Base-by-base conservation (phyloP, 2,329 filamentous ascomycete species). In the Curvularia sp. region DNA sequence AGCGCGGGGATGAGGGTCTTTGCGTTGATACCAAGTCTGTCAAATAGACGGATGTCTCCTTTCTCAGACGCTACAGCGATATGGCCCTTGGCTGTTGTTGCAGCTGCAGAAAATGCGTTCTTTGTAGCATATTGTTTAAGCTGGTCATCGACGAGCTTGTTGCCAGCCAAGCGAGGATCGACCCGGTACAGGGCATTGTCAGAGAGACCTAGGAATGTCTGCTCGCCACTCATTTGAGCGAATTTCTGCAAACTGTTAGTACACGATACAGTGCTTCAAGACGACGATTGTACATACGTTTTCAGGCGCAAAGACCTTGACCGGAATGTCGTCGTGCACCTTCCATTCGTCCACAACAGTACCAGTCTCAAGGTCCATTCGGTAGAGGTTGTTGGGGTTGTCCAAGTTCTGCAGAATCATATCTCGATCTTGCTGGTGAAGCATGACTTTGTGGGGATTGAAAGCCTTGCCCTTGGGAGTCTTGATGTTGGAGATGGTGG, bases 321-420 rank as follows among this genome's bases (percentile, higher is more conserved):
- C 91, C 0, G 92, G 89, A 55, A 99, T 97, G 74, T 98, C 92
- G 62, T 99, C 94, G 73, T 99, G 94, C 13, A 99, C 86, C 69
- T 97, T 97, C 95, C 95, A 99, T 78, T 99, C 95, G 72, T 99
- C 95, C 1, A 98, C 93, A 35, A 99, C 91, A 80, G 97, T 98
- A 66, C 95, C 95, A 68, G 96, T 96, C 77, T 99, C 94, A 44
- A 99, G 84, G 79, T 99, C 95, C 95, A 99, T 98, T 46, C 92
- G 91, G 77, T 93, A 99, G 1, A 99, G 85, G 51, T 92, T 93
- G 80, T 97, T 94, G 1, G 94, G 92, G 65, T 98, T 90, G 51
- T 88, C 80, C 26, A 77, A 83, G 68, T 96, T 93, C 76, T 97
- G 93, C 57, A 97, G 79, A 60, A 97, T 91, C 85, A 97, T 89